Evolutionary conservation across 2,329 filamentous ascomycete genomes (phyloP).

Genomic region (Fusarium sp.): DNA sequence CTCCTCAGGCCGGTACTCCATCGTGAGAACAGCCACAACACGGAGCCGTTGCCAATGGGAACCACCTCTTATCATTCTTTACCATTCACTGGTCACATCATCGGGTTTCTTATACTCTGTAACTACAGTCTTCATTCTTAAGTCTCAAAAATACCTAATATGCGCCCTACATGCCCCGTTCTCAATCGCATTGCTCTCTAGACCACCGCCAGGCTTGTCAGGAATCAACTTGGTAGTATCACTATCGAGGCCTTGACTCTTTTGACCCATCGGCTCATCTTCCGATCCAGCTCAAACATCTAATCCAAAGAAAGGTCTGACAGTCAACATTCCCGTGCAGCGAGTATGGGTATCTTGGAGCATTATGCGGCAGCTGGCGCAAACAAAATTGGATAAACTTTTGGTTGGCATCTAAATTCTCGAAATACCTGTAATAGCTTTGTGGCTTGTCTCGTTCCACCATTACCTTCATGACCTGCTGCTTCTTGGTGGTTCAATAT

Average conservation of each 20-base stretch:
- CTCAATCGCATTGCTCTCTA: neutral
- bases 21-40: neutral
- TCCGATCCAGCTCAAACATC: neutral
- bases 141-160: neutral
- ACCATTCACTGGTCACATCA: neutral
- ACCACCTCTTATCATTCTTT: too few relatives aligned
- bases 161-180: neutral
- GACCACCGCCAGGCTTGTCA: neutral
- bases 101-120: fast-evolving
- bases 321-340: neutral
- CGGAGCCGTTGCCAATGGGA: neutral
- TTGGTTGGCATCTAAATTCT: neutral
- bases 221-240: neutral
- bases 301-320: neutral
- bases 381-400: neutral
- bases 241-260: neutral
- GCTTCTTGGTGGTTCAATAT: neutral
- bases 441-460: neutral
- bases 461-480: neutral
- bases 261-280: neutral
- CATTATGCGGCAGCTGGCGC: neutral
- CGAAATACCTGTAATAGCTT: too few relatives aligned
- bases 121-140: neutral
- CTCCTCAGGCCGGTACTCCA: neutral
- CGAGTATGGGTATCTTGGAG: neutral